Evolutionary conservation across 1,284 basidiomycete genomes (phyloP), one percentile per base, ranked within the genome.

Genomic region (Phylloboletellus chloephorus): DNA sequence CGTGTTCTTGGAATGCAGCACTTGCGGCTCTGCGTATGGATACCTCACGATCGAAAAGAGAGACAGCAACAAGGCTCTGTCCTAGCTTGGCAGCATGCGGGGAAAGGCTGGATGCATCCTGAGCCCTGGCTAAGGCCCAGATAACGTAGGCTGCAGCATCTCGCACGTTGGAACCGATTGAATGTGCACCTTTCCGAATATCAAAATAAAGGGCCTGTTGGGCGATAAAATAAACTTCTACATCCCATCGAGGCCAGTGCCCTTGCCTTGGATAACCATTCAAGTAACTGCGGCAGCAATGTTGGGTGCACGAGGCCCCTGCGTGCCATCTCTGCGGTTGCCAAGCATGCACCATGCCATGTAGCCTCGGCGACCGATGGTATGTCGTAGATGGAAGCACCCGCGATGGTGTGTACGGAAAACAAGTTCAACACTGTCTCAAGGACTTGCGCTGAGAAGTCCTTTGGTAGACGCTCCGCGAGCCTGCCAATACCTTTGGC

Each of bases 1-100:
- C 96, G 54, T 88, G 86, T 64, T 99, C 96, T 62, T 98, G 96
- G 61, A 92, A 98, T 3, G 95, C 92, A 7, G 96, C 96, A 64
- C 94, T 98, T 3, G 95, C 93, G 4, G 96, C 96, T 47, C 96
- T 71, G n/a, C 96, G 77, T 36, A 98, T 92, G 44, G 91, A 88
- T 10, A 98, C 82, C 59, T 98, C 96, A 20, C 96, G 77, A 66
- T 99, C 96, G 52, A 85, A 92, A 26, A 92, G 69, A 0, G 94
- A 79, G 4, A 92, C 87, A 8, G 79, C 75, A 7, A 86, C 79
- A 38, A 98, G 73, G 19, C 70, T 68, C 25, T 74, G 76, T 1
- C 94, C 86, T 15, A 96, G 74, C 31, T 68, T 66, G 8, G 68
- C 61, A 1, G 88, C 79, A 58, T 81, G 75, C 0, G 82, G 79